phyloP scores from a whole-genome alignment of 805 yeast genomes.

The Barnettozyma siamensis region DNA sequence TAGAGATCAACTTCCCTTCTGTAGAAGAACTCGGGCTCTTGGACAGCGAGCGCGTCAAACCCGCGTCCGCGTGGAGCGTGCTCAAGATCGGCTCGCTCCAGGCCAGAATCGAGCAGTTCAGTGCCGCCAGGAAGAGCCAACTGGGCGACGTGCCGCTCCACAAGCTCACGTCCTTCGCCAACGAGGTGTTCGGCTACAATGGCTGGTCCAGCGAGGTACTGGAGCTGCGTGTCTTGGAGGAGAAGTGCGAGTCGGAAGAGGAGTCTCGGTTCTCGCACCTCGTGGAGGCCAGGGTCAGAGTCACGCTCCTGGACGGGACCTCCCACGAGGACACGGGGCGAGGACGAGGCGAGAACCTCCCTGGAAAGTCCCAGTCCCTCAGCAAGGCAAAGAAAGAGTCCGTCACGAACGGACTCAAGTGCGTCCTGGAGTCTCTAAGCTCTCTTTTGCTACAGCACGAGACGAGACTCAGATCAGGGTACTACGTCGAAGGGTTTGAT shows the following conservation, averaged over 20 bases:
- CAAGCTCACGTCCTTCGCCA: conserved; percentile 36
- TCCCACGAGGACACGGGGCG: conserved; percentile 73
- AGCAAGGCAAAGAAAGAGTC: conserved; percentile 83
- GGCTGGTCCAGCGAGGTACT: conserved; percentile 50
- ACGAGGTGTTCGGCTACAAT: conserved; percentile 47
- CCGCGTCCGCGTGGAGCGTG: conserved; percentile 43
- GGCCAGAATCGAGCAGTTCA: conserved; percentile 36
- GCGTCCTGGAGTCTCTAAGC: conserved; percentile 77
- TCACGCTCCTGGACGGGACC: conserved; percentile 76
- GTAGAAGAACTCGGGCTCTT: conserved; percentile 4
- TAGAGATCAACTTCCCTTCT: conserved; percentile 2
- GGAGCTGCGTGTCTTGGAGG: conserved; percentile 16
- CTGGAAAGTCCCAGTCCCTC: conserved; percentile 61
- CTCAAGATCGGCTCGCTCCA: conserved; percentile 42
- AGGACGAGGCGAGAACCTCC: conserved; percentile 62
- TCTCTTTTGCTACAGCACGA: conserved; percentile 42
- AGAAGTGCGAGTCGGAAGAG: conserved; percentile 14
- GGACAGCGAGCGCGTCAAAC: conserved; percentile 10
- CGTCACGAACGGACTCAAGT: conserved; percentile 74
- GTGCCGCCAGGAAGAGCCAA: conserved; percentile 6
- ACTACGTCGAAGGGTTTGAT: conserved; percentile 18
- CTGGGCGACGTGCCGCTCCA: conserved; percentile 27
- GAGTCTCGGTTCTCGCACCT: conserved; percentile 21
- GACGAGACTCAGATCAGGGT: conserved; percentile 27
- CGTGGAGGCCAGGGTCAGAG: conserved; percentile 46